Evolutionary conservation across 179 eudicot species (phyloP), one percentile per base, ranked within the genome.

Genomic region (Patellifolia procumbens): DNA sequence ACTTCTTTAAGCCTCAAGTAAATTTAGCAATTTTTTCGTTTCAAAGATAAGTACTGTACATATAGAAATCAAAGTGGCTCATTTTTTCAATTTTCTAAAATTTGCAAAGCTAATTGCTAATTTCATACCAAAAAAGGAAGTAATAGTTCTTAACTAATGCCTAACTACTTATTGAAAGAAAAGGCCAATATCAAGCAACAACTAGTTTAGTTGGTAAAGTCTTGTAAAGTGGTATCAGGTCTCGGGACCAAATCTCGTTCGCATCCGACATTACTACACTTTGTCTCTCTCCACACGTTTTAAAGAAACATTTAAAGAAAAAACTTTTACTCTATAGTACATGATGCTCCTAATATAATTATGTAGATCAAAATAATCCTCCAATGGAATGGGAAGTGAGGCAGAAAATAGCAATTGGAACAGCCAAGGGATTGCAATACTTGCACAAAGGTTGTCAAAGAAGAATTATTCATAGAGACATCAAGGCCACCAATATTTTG

Each of bases 401-500:
- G 77, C 80, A 85, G 70, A 93, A 93, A 81, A 91, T 93, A 75
- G 99, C 91, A 39, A 70, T 88, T 65, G 99, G 99, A 67, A 86
- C 91, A 73, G 99, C 98, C 6, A 85, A 81, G 52, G 99, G 99
- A 22, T 85, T 95, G 48, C 89, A 93, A 80, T 95, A 95, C 78
- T 82, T 95, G 89, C 99, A 95, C 89, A 91, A 89, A 77, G 89
- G 79, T 1, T 95, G 99, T 81, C 97, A 89, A 24, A 91, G 99
- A 74, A 87, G 99, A 85, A 95, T 95, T 5, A 95, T 95, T 55
- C 99, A 95, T 70, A 78, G 99, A 49, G 99, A 95, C 43, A 93
- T 95, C 71, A 95, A 95, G 81, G 83, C 97, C 31, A 89, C 97
- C 4, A 95, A 95, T 59, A 79, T 95, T 43, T 77, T 95, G 76